Conservation (phyloP, 768 basidiomycete genomes). For the Lentinus tigrinus region DNA sequence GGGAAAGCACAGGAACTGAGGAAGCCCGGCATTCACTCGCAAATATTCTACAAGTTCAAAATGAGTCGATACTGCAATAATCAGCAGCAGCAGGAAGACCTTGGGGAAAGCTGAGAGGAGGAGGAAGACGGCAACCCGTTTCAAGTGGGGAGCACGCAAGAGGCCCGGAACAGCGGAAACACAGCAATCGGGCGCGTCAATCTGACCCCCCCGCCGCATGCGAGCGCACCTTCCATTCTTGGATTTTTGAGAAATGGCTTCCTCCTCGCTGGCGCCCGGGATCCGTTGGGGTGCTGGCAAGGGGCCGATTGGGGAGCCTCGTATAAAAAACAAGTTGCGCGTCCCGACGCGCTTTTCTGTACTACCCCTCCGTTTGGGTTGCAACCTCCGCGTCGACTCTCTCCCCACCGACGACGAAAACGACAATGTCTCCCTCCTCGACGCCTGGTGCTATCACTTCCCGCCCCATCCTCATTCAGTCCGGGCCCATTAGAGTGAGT, state of each 20-base stretch:
- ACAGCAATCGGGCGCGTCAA: slow-evolving; percentile 9
- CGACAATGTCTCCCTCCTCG: slow-evolving; percentile 20
- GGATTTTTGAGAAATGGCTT: slow-evolving; percentile 14
- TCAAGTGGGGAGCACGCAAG: too few species aligned
- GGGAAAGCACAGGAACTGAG: too few species aligned
- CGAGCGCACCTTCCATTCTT: not conserved
- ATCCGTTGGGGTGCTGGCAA: slow-evolving; percentile 16
- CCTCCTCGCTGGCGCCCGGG: slow-evolving; percentile 9
- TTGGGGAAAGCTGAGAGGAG: too few species aligned
- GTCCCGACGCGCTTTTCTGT: slow-evolving; percentile 2
- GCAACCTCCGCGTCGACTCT: slow-evolving; percentile 10
- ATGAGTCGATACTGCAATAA: too few species aligned
- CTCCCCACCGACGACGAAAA: slow-evolving; percentile 8
- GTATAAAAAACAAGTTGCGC: slow-evolving; percentile 10
- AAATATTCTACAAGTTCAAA: too few species aligned
- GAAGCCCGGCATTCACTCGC: too few species aligned
- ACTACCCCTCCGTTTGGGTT: slow-evolving; percentile 12
- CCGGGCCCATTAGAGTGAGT: slow-evolving; percentile 33
- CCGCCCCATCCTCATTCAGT: slow-evolving; percentile 34
- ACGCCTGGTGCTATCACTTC: slow-evolving; percentile 19
- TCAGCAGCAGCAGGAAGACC: too few species aligned
- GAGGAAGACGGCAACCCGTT: too few species aligned
- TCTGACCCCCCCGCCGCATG: not conserved
- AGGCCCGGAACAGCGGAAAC: slow-evolving; percentile 10
- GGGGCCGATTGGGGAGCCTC: slow-evolving; percentile 15